phyloP scores from a whole-genome alignment of 2,329 filamentous ascomycete species.

The Cladosporium sp. region DNA sequence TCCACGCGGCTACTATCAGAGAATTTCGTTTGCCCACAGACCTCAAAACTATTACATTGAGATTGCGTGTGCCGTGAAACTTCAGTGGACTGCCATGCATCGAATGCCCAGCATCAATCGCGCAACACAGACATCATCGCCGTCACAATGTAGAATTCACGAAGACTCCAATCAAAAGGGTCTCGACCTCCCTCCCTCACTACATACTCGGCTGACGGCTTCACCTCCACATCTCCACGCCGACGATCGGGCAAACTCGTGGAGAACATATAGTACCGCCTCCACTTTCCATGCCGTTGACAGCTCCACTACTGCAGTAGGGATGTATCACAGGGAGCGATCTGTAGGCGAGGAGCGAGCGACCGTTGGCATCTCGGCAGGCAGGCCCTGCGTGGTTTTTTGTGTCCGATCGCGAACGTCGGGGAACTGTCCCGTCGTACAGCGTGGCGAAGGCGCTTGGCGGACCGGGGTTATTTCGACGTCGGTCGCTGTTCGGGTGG shows the following conservation, averaged over 20 bases:
- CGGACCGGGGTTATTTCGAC: conserved; percentile 5
- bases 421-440: conserved; percentile 1
- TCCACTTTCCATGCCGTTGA: conserved; percentile 5
- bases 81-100: neutral
- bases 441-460: neutral
- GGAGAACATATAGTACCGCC: neutral
- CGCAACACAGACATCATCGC: neutral
- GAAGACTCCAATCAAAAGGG: neutral
- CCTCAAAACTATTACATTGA: neutral
- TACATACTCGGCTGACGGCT: neutral
- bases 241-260: conserved; percentile 7
- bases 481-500: conserved; percentile 2
- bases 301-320: conserved; percentile 2
- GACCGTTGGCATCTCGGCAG: neutral
- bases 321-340: neutral
- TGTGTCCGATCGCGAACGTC: neutral
- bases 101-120: neutral
- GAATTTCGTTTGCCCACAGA: neutral
- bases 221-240: neutral
- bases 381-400: neutral
- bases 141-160: neutral
- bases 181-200: neutral
- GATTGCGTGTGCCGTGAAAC: neutral
- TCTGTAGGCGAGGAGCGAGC: neutral
- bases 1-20: neutral